Evolutionary conservation across 139 green algal genomes (phyloP).

Genomic region (Auxenochlorella pyrenoidosa): DNA sequence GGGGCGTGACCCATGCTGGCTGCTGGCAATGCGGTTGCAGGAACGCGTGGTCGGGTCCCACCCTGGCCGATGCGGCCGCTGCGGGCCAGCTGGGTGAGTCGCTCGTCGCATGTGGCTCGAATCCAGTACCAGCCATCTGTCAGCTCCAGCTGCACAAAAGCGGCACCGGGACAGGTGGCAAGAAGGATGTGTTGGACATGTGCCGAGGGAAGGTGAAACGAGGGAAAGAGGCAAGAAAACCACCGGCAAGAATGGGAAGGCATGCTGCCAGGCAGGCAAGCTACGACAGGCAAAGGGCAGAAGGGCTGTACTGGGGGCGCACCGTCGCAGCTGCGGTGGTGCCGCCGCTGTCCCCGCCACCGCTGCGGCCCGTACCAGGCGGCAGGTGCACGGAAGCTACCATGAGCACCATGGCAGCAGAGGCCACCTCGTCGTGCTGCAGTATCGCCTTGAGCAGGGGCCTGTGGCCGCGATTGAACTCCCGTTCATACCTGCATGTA

Average conservation of each 20-base stretch:
- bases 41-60: background rate
- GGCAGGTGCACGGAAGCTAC: conserved; percentile 49
- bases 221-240: too few species aligned
- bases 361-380: background rate
- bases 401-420: conserved; percentile 59
- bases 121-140: conserved; percentile 84
- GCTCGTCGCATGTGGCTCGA: conserved; percentile 51
- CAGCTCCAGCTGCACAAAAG: conserved; percentile 57
- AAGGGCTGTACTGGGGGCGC: background rate
- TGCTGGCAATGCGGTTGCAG: too few species aligned
- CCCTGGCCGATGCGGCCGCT: conserved; percentile 23
- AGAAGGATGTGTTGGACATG: background rate
- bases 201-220: background rate
- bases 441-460: conserved; percentile 67
- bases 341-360: background rate
- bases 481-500: conserved; percentile 58
- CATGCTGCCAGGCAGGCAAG: background rate
- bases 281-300: background rate
- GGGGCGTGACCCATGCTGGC: too few species aligned
- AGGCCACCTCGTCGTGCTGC: conserved; percentile 66
- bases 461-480: conserved; percentile 55
- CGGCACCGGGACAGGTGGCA: too few species aligned
- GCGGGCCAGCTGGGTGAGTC: conserved; percentile 45
- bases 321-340: background rate
- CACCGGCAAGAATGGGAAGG: background rate